Conservation (phyloP, 345 rosid genomes). For the Linum usitatissimum region DNA sequence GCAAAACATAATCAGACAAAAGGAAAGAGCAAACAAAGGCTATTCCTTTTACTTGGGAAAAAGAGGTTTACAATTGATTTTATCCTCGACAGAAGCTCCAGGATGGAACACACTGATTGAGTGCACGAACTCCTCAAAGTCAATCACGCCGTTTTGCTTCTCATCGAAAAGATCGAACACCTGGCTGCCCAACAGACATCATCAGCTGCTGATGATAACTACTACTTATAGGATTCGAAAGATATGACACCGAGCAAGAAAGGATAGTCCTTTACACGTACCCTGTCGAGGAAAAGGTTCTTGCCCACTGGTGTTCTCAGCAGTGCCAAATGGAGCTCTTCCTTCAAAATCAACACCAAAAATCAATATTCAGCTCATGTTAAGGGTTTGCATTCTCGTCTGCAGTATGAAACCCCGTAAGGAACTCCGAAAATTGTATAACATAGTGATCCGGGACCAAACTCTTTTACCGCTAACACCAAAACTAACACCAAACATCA, state of each 20-base stretch:
- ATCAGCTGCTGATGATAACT: neutral
- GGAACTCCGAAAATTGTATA: neutral
- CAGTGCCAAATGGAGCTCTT: slow-evolving; percentile 20
- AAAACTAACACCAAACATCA: too few species aligned
- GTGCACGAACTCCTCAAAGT: slow-evolving; percentile 29
- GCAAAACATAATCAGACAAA: neutral
- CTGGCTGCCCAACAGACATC: slow-evolving; percentile 8
- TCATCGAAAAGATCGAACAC: slow-evolving; percentile 29
- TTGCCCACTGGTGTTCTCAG: slow-evolving; percentile 9
- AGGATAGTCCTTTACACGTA: neutral
- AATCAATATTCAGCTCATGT: neutral
- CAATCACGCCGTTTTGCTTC: slow-evolving; percentile 29
- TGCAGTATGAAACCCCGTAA: neutral
- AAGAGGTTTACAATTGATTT: slow-evolving; percentile 27
- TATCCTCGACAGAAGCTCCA: slow-evolving; percentile 18
- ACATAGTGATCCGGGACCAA: too few species aligned
- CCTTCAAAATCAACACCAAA: slow-evolving; percentile 8
- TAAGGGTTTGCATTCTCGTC: neutral
- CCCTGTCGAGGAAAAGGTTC: slow-evolving; percentile 17
- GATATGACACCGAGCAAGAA: neutral
- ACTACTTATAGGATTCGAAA: neutral
- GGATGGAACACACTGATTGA: slow-evolving; percentile 30
- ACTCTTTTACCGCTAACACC: too few species aligned
- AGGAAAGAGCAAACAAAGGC: neutral
- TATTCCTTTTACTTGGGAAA: neutral